Conservation (phyloP, 768 basidiomycete species). For the Amanita inopinata region DNA sequence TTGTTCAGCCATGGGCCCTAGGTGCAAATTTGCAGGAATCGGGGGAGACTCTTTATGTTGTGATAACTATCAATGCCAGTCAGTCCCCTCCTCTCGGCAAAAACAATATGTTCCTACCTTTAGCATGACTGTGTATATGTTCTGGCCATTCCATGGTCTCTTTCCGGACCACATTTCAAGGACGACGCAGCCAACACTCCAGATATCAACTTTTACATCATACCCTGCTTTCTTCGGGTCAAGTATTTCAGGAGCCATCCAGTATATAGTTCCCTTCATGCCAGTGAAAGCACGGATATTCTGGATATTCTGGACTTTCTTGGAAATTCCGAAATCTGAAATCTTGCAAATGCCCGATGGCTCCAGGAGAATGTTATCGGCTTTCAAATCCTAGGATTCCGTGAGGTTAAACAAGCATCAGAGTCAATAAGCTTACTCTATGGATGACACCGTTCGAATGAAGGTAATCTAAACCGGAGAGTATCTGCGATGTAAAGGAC, state of each 20-base stretch:
- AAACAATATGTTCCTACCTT: conserved; percentile 40
- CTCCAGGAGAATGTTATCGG: conserved; percentile 91
- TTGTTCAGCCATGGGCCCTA: conserved; percentile 55
- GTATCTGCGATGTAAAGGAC: conserved; percentile 79
- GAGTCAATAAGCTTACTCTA: conserved; percentile 37
- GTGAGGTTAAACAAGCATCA: neutral
- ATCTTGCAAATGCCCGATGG: conserved; percentile 84
- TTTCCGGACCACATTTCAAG: conserved; percentile 96
- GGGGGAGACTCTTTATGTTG: conserved; percentile 64
- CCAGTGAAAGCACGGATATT: conserved; percentile 54
- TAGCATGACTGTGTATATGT: conserved; percentile 66
- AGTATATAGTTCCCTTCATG: conserved; percentile 88
- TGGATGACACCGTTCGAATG: conserved; percentile 82
- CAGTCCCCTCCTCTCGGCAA: neutral
- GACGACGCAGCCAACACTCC: conserved; percentile 90
- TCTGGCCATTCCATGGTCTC: conserved; percentile 76
- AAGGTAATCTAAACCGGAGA: conserved; percentile 79
- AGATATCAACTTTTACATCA: conserved; percentile 91
- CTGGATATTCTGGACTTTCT: conserved; percentile 64
- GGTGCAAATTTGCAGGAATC: conserved; percentile 53
- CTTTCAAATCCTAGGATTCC: conserved; percentile 67
- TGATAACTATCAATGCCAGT: conserved; percentile 39
- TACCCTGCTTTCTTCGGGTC: conserved; percentile 68
- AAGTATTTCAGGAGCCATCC: conserved; percentile 92
- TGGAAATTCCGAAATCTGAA: conserved; percentile 95